A percentile compares a stretch with the other conserved stretches of the same genome.
Conservation (phyloP, 805 yeast species). For the Priceomyces melissophilus region DNA sequence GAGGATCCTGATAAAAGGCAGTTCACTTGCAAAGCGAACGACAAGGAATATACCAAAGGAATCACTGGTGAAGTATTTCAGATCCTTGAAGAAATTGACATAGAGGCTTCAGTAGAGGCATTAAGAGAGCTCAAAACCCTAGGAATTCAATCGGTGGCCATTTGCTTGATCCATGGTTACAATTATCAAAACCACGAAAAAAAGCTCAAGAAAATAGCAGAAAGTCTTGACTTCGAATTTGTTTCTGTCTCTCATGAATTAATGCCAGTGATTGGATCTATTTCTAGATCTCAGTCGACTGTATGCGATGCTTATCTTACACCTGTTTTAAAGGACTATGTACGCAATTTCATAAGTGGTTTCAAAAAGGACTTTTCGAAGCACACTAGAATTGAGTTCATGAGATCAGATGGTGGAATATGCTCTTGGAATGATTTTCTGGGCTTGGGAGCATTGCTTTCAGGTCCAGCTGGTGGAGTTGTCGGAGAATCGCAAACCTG, state of each 20-base stretch:
- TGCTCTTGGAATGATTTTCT: constrained; percentile 81
- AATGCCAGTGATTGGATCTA: constrained; percentile 45
- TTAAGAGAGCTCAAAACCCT: constrained; percentile 23
- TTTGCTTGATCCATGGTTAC: constrained; percentile 39
- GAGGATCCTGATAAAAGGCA: constrained; percentile 9
- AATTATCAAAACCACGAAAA: constrained; percentile 38
- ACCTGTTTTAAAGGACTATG: constrained; percentile 34
- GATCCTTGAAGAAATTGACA: constrained; percentile 30
- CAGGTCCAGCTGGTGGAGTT: constrained; percentile 98
- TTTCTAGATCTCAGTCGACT: constrained; percentile 39
- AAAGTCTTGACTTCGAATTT: constrained; percentile 31
- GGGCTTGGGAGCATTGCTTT: constrained; percentile 81
- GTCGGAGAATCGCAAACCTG: constrained; percentile 90
- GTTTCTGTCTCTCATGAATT: constrained; percentile 38
- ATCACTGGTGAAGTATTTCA: constrained; percentile 31
- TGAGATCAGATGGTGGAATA: constrained; percentile 97
- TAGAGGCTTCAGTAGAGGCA: constrained; percentile 14
- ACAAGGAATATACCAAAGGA: constrained; percentile 9
- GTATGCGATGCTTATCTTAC: constrained; percentile 44
- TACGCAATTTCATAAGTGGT: constrained; percentile 36
- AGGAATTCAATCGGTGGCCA: constrained; percentile 27
- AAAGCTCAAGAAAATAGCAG: constrained; percentile 31
- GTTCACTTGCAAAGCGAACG: constrained; percentile 36
- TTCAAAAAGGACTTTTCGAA: constrained; percentile 38
- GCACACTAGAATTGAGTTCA: constrained; percentile 67